Evolutionary conservation across 208 protist genomes (phyloP).

Genomic region (Trypanosoma mega): DNA sequence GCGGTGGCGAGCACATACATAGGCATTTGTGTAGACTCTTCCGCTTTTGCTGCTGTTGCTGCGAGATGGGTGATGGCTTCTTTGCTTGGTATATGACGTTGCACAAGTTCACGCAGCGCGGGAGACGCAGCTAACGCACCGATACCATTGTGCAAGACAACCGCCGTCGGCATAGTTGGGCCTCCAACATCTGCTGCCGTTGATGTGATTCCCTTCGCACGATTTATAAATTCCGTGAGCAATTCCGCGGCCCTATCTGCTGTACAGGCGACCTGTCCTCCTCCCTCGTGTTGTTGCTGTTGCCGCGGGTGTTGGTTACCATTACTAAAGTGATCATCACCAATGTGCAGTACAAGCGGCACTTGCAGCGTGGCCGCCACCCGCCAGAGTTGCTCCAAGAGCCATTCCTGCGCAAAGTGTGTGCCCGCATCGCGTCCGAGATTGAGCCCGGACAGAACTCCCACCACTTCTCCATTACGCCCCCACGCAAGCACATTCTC

Average conservation of each 20-base stretch:
- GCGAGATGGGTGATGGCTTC: neutral
- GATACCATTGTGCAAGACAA: slow-evolving; percentile 70
- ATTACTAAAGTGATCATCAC: slow-evolving; percentile 14
- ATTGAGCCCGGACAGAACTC: slow-evolving; percentile 70
- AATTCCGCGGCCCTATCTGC: slow-evolving; percentile 60
- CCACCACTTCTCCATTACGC: slow-evolving; percentile 53
- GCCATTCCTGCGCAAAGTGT: slow-evolving; percentile 75
- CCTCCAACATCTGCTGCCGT: neutral
- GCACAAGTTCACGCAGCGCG: slow-evolving; percentile 51
- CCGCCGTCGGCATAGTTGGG: slow-evolving; percentile 32
- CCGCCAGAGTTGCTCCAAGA: slow-evolving; percentile 46
- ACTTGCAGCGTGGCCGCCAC: slow-evolving; percentile 44
- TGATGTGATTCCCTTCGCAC: neutral
- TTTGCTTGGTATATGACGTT: neutral
- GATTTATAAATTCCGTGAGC: slow-evolving; percentile 41
- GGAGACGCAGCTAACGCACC: slow-evolving; percentile 38
- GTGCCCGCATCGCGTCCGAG: slow-evolving; percentile 57
- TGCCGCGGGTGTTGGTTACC: too few species aligned
- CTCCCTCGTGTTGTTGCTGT: too few species aligned
- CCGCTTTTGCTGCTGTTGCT: neutral
- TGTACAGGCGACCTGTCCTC: slow-evolving; percentile 23
- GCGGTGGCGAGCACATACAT: slow-evolving; percentile 63
- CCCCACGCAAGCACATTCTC: slow-evolving; percentile 39
- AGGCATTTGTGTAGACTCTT: neutral
- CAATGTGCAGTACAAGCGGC: slow-evolving; percentile 65